Conservation (phyloP, 73 alveolate species). For the Paramecium tetraurelia region DNA sequence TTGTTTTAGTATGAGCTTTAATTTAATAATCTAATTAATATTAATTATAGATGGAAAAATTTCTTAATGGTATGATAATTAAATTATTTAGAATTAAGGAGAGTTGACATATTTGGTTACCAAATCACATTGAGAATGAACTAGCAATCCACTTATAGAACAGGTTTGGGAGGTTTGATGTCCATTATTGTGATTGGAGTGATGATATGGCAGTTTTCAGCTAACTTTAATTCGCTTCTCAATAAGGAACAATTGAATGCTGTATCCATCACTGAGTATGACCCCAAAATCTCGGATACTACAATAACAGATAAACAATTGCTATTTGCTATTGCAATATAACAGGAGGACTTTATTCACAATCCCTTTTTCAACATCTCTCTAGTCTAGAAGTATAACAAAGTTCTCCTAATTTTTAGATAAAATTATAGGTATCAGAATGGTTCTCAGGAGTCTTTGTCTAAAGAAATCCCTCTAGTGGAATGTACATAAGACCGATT, state of each 20-base stretch:
- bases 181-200: not conserved
- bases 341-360: not conserved
- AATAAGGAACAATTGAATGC: not conserved
- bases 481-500: not conserved
- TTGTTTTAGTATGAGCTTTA: not conserved
- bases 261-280: not conserved
- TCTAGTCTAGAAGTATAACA: not conserved
- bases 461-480: not conserved
- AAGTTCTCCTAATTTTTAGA: not conserved
- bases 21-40: not conserved
- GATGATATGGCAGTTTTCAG: not conserved
- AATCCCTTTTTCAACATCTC: conserved; percentile 5
- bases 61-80: not conserved
- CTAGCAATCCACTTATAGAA: not conserved
- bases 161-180: not conserved
- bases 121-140: not conserved
- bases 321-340: not conserved
- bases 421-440: not conserved
- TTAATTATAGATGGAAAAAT: not conserved
- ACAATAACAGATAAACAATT: not conserved
- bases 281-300: not conserved
- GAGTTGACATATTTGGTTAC: conserved; percentile 32
- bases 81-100: not conserved
- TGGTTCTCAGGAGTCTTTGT: not conserved
- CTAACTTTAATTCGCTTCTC: not conserved